Evolutionary conservation across 768 basidiomycete species (phyloP).

Genomic region (Daedaleopsis sinensis): DNA sequence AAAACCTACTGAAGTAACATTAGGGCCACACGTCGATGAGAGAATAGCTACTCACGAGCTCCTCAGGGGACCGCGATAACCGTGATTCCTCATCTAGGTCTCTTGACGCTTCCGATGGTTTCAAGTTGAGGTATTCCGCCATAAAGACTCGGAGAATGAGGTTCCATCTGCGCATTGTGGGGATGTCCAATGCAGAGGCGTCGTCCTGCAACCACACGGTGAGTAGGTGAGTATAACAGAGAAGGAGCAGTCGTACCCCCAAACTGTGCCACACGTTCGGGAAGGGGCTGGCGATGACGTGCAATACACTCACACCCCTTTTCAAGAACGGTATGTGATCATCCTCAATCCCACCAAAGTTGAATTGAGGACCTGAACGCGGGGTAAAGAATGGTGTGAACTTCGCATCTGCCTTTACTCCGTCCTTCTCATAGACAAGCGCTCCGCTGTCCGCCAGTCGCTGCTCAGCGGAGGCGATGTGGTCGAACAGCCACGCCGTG

Average conservation of each 20-base stretch:
- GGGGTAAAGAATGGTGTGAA: slow-evolving; percentile 72
- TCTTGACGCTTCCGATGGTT: slow-evolving; percentile 39
- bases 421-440: slow-evolving; percentile 52
- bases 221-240: slow-evolving; percentile 1
- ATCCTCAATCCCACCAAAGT: slow-evolving; percentile 74
- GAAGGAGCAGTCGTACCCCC: slow-evolving; percentile 46
- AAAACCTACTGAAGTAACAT: slow-evolving; percentile 11
- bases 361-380: slow-evolving; percentile 42
- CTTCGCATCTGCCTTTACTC: slow-evolving; percentile 41
- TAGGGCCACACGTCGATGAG: neutral
- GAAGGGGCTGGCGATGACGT: slow-evolving; percentile 89
- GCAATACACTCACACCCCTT: slow-evolving; percentile 84
- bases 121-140: slow-evolving; percentile 83
- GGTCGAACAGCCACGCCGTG: slow-evolving; percentile 93
- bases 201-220: slow-evolving; percentile 66
- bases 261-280: slow-evolving; percentile 89
- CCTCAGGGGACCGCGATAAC: slow-evolving; percentile 15
- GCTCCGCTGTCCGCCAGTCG: slow-evolving; percentile 68
- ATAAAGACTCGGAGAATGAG: slow-evolving; percentile 86
- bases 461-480: slow-evolving; percentile 69
- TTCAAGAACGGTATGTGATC: slow-evolving; percentile 92
- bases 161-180: slow-evolving; percentile 90
- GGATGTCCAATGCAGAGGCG: slow-evolving; percentile 79
- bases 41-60: slow-evolving; percentile 27
- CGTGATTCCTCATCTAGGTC: neutral